Conservation (phyloP, 495 filamentous ascomycete genomes). For the Neurospora discreta region DNA sequence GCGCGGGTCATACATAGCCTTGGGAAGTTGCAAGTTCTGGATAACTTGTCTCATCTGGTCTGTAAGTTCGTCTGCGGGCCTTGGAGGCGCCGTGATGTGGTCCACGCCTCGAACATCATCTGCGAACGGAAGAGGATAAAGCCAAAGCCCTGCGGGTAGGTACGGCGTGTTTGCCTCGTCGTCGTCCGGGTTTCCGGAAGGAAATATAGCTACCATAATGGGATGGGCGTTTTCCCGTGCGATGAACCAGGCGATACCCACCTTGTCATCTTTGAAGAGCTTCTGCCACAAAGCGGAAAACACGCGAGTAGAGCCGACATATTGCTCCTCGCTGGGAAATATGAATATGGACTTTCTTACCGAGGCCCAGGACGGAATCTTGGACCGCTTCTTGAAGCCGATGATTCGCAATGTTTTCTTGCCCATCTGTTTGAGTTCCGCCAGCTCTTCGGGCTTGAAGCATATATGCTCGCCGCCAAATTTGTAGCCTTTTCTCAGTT, state of each 20-base stretch:
- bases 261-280: constrained; percentile 61
- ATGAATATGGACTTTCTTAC: constrained; percentile 80
- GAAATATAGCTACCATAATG: constrained; percentile 66
- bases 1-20: constrained; percentile 65
- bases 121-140: constrained; percentile 77
- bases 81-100: constrained; percentile 27
- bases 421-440: constrained; percentile 57
- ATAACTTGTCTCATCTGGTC: constrained; percentile 74
- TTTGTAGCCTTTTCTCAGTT: constrained; percentile 88
- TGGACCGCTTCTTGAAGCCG: constrained; percentile 76
- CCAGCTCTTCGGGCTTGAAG: constrained; percentile 75
- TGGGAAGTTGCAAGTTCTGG: constrained; percentile 82
- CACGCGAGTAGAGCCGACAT: constrained; percentile 80
- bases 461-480: constrained; percentile 84
- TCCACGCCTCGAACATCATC: constrained; percentile 76
- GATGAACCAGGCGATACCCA: constrained; percentile 84
- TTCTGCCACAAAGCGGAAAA: constrained; percentile 89
- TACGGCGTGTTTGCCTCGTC: constrained; percentile 50
- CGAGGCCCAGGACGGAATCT: constrained; percentile 77
- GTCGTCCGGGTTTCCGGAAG: constrained; percentile 55
- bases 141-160: constrained; percentile 79
- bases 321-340: constrained; percentile 86
- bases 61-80: constrained; percentile 58
- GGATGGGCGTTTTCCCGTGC: constrained; percentile 69
- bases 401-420: constrained; percentile 74